Percentiles rank a stretch among this genome's conserved stretches.
Conservation (phyloP, 495 filamentous ascomycete species). For the Tricharina praecox region DNA sequence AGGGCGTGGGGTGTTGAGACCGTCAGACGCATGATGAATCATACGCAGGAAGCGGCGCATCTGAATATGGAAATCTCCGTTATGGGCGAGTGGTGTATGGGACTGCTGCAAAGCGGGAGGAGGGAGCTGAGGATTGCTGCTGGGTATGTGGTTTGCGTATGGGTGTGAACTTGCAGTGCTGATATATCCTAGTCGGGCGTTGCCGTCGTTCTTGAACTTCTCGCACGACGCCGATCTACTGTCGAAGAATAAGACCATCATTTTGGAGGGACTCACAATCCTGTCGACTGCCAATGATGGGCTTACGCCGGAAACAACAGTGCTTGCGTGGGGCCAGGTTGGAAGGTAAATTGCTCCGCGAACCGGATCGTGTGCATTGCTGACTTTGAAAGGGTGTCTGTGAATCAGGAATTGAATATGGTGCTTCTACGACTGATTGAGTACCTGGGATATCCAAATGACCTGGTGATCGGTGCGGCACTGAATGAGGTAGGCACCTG, state of each 20-base stretch:
- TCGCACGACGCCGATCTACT: slow-evolving; percentile 29
- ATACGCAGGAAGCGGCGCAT: slow-evolving; percentile 38
- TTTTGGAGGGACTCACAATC: slow-evolving; percentile 50
- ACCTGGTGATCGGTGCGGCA: slow-evolving; percentile 57
- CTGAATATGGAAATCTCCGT: slow-evolving; percentile 48
- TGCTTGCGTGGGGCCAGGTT: slow-evolving; percentile 68
- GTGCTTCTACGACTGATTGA: slow-evolving; percentile 67
- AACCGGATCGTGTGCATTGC: too few species aligned
- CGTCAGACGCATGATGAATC: slow-evolving; percentile 47
- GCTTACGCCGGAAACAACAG: slow-evolving; percentile 60
- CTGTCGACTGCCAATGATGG: slow-evolving; percentile 48
- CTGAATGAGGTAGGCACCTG: slow-evolving; percentile 58
- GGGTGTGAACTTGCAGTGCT: too few species aligned
- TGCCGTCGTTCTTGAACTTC: slow-evolving; percentile 47
- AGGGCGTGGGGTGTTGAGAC: slow-evolving; percentile 59
- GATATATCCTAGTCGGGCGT: slow-evolving; percentile 47
- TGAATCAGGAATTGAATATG: slow-evolving; percentile 67
- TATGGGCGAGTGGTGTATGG: slow-evolving; percentile 63
- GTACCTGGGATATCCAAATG: slow-evolving; percentile 70
- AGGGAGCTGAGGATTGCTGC: slow-evolving; percentile 75
- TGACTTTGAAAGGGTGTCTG: slow-evolving; percentile 41
- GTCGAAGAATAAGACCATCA: slow-evolving; percentile 46
- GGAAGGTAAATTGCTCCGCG: slow-evolving; percentile 49
- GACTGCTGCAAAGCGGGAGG: slow-evolving; percentile 60
- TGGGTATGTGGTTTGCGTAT: too few species aligned